phyloP scores from a whole-genome alignment of 106 monocot genomes.

The Dendrobium chrysotoxum region DNA sequence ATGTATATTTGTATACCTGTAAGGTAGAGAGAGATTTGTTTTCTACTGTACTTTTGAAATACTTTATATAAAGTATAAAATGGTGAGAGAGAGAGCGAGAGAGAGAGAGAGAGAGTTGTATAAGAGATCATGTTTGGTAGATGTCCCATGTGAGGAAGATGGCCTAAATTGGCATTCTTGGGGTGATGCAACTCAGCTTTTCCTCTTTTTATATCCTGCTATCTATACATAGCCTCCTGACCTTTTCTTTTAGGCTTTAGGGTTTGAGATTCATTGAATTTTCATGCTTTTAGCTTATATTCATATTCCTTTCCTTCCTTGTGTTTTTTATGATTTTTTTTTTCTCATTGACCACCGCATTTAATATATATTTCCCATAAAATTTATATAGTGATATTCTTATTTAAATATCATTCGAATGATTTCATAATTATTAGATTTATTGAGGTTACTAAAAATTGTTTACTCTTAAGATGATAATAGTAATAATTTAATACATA shows the following conservation, averaged over 20 bases:
- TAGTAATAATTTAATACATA: too few species aligned
- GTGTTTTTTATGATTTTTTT: too few species aligned
- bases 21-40: not conserved
- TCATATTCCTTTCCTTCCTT: not conserved
- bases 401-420: too few species aligned
- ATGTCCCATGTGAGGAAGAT: constrained; percentile 7
- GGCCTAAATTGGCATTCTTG: not conserved
- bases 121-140: not conserved
- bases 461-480: too few species aligned
- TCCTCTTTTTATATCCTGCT: too few species aligned
- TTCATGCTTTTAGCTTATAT: not conserved
- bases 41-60: not conserved
- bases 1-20: too few species aligned
- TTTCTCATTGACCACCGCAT: not conserved
- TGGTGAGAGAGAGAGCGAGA: not conserved
- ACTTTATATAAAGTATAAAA: not conserved
- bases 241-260: not conserved
- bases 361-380: not conserved
- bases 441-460: too few species aligned
- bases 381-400: too few species aligned
- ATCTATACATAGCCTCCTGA: not conserved
- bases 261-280: constrained; percentile 1
- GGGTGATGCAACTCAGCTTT: not conserved
- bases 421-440: too few species aligned
- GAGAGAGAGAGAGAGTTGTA: not conserved